Base-by-base conservation (phyloP, 2,329 filamentous ascomycete genomes). In the Rhynchosporium graminicola region DNA sequence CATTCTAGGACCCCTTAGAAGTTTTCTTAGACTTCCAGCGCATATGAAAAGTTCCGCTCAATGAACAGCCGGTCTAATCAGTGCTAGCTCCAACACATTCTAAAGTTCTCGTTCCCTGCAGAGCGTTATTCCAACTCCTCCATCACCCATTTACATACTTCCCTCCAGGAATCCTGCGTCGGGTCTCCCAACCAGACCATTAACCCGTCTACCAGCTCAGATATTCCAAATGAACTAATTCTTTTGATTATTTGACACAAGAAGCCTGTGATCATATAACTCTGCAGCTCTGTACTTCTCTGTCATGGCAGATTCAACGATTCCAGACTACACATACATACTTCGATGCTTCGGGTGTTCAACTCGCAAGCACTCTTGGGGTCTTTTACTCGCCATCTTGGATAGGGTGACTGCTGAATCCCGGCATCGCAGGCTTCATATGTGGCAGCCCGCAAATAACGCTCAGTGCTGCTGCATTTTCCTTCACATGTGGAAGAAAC, bases 111-210 rank as follows among this genome's bases (percentile, higher is more conserved):
- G 28, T 80, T 70, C 60, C 77, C 72, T 13, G 71, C 68, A n/a
- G 72, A 74, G 40, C 70, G 69, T 2, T 71, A 70, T 67, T 78
- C 77, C 50, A 82, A 72, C 65, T 82, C 79, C 15, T 79, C 74
- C 0, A 81, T 74, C 64, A 82, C 81, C 80, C 80, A 83, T 31
- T 78, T 0, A 81, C 68, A 15, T 78, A 77, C 56, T 77, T 78
- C 3, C 75, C 73, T 45, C 75, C 31, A 82, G 66, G 61, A 82
- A 82, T 5, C 64, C 68, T 0, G 80, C 79, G 61, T 82, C 45
- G 7, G 52, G 52, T 28, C 59, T 10, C 4, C 45, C 7, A 57
- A 51, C 33, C 52, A 61, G 13, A 57, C 59, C 29, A 52, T 36
- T 13, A 57, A 10, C 6, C 43, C 59, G 20, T 20, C 51, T 4